phyloP scores from a whole-genome alignment of 345 rosid species.

The Populus pruinosa region DNA sequence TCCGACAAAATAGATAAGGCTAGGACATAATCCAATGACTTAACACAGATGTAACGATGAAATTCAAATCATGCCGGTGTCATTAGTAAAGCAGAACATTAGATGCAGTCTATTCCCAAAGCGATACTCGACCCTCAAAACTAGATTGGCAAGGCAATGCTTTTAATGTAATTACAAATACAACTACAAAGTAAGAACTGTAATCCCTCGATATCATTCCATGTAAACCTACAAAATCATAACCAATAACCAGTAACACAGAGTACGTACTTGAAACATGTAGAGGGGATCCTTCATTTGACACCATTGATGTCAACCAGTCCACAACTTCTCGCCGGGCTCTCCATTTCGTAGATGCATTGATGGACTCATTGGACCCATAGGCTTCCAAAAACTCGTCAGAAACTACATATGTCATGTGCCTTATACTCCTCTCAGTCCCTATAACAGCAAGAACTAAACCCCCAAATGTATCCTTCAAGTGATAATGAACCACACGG shows the following conservation, averaged over 20 bases:
- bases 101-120: neutral
- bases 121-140: neutral
- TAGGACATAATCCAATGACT: neutral
- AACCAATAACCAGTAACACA: neutral
- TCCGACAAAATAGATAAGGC: neutral
- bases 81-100: neutral
- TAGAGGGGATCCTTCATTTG: slow-evolving; percentile 45
- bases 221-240: neutral
- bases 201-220: neutral
- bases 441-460: slow-evolving; percentile 80
- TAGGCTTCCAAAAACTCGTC: slow-evolving; percentile 77
- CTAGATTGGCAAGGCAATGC: neutral
- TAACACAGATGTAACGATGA: neutral
- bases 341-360: slow-evolving; percentile 91
- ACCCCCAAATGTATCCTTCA: slow-evolving; percentile 80
- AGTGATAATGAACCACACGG: slow-evolving; percentile 88
- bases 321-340: slow-evolving; percentile 96
- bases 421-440: slow-evolving; percentile 97
- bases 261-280: slow-evolving; percentile 32
- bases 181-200: neutral
- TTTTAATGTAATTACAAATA: neutral
- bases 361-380: slow-evolving; percentile 70
- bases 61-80: neutral
- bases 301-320: slow-evolving; percentile 96
- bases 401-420: slow-evolving; percentile 92